Percentiles rank a stretch among this genome's conserved stretches.
Conservation (phyloP, 345 rosid genomes). For the Lumnitzera racemosa region DNA sequence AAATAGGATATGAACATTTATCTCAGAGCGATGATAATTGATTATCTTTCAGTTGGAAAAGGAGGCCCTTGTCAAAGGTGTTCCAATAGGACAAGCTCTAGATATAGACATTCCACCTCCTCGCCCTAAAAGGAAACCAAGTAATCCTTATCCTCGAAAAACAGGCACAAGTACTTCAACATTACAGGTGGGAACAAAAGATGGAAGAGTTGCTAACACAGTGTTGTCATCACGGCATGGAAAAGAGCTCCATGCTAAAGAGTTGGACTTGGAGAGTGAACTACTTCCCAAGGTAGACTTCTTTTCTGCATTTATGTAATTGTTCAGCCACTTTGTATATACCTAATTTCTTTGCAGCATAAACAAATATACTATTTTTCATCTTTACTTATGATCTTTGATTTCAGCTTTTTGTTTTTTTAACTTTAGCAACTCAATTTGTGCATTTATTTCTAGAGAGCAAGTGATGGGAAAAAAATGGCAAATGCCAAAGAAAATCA, state of each 20-base stretch:
- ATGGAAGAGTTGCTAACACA: slow-evolving; percentile 38
- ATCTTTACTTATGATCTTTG: not conserved
- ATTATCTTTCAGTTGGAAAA: slow-evolving; percentile 57
- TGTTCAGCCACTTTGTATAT: too few species aligned
- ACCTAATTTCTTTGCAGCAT: too few species aligned
- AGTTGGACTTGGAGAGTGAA: slow-evolving; percentile 53
- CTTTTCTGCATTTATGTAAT: too few species aligned
- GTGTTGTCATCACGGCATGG: slow-evolving; percentile 40
- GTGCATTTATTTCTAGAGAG: slow-evolving; percentile 34
- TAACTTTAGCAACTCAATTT: slow-evolving; percentile 10
- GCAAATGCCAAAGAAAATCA: slow-evolving; percentile 44
- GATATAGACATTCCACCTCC: slow-evolving; percentile 96
- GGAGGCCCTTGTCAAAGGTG: slow-evolving; percentile 85
- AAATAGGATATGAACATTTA: too few species aligned
- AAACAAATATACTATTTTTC: not conserved
- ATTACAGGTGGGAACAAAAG: slow-evolving; percentile 29
- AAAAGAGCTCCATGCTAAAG: slow-evolving; percentile 27
- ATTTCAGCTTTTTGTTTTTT: slow-evolving; percentile 1
- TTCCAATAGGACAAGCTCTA: slow-evolving; percentile 60
- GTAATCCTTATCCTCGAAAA: slow-evolving; percentile 94
- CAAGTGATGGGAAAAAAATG: slow-evolving; percentile 31
- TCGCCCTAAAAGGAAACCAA: slow-evolving; percentile 90
- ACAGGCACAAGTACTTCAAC: slow-evolving; percentile 28
- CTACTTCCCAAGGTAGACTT: slow-evolving; percentile 48
- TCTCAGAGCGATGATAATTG: too few species aligned